phyloP scores from a whole-genome alignment of 176 grass and related monocot genomes.

The Pontederia paniculata region DNA sequence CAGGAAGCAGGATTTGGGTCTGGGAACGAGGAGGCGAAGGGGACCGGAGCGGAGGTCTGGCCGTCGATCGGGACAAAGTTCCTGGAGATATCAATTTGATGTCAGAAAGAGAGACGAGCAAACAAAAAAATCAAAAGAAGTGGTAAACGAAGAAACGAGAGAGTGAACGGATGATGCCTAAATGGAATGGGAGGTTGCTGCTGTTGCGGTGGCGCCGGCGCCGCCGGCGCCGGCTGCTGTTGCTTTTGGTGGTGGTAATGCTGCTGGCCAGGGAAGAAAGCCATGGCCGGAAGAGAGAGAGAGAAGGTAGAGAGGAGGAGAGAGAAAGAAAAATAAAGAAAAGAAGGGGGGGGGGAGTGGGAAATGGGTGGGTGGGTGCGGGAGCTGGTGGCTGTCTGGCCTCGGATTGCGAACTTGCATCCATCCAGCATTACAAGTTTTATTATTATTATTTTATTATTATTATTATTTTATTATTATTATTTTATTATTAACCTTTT shows the following conservation, averaged over 20 bases:
- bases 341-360: not conserved
- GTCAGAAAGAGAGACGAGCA: constrained; percentile 1
- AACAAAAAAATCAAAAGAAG: constrained; percentile 10
- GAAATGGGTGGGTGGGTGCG: not conserved
- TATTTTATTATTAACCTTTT: no score
- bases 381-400: no score
- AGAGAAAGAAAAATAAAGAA: not conserved
- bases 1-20: constrained; percentile 72
- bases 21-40: constrained; percentile 60
- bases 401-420: no score
- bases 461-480: no score
- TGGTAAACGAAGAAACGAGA: not conserved
- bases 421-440: no score
- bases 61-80: constrained; percentile 75
- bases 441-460: no score
- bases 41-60: constrained; percentile 56
- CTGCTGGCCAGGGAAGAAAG: constrained; percentile 6
- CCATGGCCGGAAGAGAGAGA: not conserved
- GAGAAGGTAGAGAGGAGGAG: not conserved
- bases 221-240: not conserved
- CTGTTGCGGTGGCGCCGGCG: constrained; percentile 18
- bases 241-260: constrained; percentile 3
- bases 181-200: constrained; percentile 48
- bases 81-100: constrained; percentile 23
- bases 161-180: constrained; percentile 26